Evolutionary conservation across 352 stramenopile genomes (phyloP).

Genomic region (Phytophthora vignae): DNA sequence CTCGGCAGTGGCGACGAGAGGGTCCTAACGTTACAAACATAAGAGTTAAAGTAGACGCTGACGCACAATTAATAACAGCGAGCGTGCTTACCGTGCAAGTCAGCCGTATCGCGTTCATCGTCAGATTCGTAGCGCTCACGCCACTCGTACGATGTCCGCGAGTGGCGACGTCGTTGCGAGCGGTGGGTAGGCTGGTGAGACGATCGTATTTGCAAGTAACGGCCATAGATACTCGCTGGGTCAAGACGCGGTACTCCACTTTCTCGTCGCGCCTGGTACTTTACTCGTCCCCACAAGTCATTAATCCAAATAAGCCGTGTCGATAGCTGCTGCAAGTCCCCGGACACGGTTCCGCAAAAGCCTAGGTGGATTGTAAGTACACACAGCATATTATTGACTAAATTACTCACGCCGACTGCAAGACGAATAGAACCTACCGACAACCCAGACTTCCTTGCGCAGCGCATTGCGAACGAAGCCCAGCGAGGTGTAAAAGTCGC

Average conservation of each 20-base stretch:
- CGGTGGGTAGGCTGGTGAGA: neutral
- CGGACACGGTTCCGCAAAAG: slow-evolving; percentile 58
- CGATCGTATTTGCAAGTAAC: neutral
- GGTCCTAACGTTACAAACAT: neutral
- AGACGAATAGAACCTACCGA: slow-evolving; percentile 44
- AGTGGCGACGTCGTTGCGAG: neutral
- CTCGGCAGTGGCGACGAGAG: neutral
- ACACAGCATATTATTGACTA: no score
- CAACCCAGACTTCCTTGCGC: slow-evolving; percentile 75
- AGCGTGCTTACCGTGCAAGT: neutral
- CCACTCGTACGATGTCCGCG: neutral
- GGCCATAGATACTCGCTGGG: no score
- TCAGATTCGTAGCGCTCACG: neutral
- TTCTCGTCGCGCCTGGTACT: slow-evolving; percentile 8
- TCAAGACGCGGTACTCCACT: neutral
- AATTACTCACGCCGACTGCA: neutral
- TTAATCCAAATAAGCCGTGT: slow-evolving; percentile 68
- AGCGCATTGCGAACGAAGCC: slow-evolving; percentile 65
- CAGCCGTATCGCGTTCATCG: neutral
- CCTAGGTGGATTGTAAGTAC: slow-evolving; percentile 32
- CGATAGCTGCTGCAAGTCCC: slow-evolving; percentile 69
- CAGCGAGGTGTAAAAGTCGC: slow-evolving; percentile 79
- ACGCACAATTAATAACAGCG: no score
- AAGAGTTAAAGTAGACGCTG: neutral
- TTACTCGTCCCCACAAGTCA: slow-evolving; percentile 52